Evolutionary conservation across 2,329 filamentous ascomycete genomes (phyloP), one percentile per base, ranked within the genome.

Genomic region (Pezizomycotina sp.): DNA sequence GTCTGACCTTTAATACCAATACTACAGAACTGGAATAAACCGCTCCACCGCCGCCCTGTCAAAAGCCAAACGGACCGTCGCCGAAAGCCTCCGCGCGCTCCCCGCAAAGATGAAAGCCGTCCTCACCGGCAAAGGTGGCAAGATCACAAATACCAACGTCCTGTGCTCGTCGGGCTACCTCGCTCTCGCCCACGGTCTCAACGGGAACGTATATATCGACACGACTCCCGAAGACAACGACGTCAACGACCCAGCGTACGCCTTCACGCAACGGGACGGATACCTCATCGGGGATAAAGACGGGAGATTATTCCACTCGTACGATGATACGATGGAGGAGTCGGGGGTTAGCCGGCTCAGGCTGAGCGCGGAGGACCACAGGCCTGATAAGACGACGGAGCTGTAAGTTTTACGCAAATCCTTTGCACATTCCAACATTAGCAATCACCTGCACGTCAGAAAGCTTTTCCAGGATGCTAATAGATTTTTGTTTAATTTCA

Each of bases 161-260:
- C n/a, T n/a, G n/a, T n/a, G 29, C 14, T 13, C 27, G 4, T 16
- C 15, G 2, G 27, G 18, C 2, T 24, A 29, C 9, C 19, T 43
- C 4, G 32, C 40, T 3, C 28, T 43, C 3, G 36, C 39, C 2
- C 36, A 28, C 16, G 40, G 40, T 2, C 33, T 9, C 16, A 43
- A 43, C 20, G 40, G 40, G 3, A 43, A 43, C 12, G 24, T 43
- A 4, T 43, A 43, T 21, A 36, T 43, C 2, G 40, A 43, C 21
- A 27, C 15, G 2, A 20, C 31, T 3, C 38, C 38, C 2, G 25
- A 37, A 10, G 31, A 20, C 6, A 21, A 24, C 6, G 15, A 24
- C 9, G 40, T 35, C 5, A 43, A 43, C 12, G 31, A 43, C 10
- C 35, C 40, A 9, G 38, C 40, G 4, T 43, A 39, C 23, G 27